phyloP scores from a whole-genome alignment of 108 stramenopile genomes.

The Skeletonema potamos region DNA sequence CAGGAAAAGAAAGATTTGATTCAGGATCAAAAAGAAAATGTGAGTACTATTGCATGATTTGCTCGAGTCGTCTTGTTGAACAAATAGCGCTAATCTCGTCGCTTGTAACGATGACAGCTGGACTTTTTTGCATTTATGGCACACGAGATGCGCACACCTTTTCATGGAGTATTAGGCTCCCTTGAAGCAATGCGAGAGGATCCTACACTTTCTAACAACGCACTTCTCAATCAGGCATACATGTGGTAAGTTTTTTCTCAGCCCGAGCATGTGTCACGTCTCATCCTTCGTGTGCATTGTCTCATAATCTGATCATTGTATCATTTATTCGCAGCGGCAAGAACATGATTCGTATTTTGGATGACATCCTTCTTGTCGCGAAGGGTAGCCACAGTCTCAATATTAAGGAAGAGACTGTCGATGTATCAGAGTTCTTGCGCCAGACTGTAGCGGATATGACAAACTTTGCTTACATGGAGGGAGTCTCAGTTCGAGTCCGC shows the following conservation, averaged over 20 bases:
- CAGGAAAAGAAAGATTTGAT: slow-evolving; percentile 1
- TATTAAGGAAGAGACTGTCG: slow-evolving; percentile 8
- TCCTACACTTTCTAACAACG: slow-evolving; percentile 13
- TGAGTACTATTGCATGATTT: background rate
- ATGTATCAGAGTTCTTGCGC: slow-evolving; percentile 11
- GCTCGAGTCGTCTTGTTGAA: background rate
- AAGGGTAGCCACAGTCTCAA: slow-evolving; percentile 20
- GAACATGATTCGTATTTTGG: slow-evolving; percentile 33
- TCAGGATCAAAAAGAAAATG: background rate
- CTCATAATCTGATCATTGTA: background rate
- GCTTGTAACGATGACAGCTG: background rate
- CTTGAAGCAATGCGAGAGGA: slow-evolving; percentile 42
- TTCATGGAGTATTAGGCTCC: slow-evolving; percentile 38
- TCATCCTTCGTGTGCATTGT: background rate
- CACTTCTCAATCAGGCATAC: slow-evolving; percentile 14
- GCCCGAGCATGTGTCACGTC: too few species aligned
- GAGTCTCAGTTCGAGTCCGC: background rate
- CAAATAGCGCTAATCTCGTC: background rate
- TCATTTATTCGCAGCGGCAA: background rate
- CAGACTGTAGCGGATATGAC: slow-evolving; percentile 19
- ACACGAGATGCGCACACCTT: slow-evolving; percentile 42
- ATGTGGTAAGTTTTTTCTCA: slow-evolving; percentile 14
- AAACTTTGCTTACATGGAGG: slow-evolving; percentile 15
- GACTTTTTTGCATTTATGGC: slow-evolving; percentile 38
- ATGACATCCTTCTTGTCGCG: slow-evolving; percentile 39